phyloP scores from a whole-genome alignment of 345 rosid species.

The Pugionium cornutum region DNA sequence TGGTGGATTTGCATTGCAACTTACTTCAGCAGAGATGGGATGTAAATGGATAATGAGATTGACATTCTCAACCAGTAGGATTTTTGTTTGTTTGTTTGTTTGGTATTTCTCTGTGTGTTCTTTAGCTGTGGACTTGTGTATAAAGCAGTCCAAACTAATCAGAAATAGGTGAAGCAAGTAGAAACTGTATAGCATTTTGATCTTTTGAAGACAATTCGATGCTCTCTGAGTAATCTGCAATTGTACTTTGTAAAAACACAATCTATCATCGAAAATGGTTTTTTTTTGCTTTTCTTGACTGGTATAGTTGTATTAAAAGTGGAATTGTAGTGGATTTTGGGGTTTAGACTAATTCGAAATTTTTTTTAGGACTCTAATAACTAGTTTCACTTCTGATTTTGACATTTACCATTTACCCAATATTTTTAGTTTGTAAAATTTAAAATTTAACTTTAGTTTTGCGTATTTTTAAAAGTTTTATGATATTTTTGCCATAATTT shows the following conservation, averaged over 20 bases:
- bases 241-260: constrained; percentile 8
- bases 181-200: constrained; percentile 3
- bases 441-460: too few species aligned
- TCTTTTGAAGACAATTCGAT: constrained; percentile 1
- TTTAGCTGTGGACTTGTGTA: not conserved
- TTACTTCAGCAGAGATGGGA: not conserved
- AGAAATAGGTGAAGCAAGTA: constrained; percentile 9
- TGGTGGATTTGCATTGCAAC: not conserved
- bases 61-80: constrained; percentile 2
- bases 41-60: constrained; percentile 8
- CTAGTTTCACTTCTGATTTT: too few species aligned
- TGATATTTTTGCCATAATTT: too few species aligned
- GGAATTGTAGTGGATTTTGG: too few species aligned
- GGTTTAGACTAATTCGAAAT: too few species aligned
- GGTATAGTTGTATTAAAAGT: too few species aligned
- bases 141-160: not conserved
- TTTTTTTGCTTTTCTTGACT: not conserved
- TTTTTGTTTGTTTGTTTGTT: not conserved
- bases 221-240: constrained; percentile 8
- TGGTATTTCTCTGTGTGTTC: constrained; percentile 4
- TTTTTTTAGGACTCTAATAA: too few species aligned
- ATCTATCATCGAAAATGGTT: not conserved
- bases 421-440: too few species aligned
- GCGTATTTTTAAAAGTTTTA: too few species aligned
- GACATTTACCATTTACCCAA: too few species aligned